A percentile compares a stretch with the other conserved stretches of the same genome.
Evolutionary conservation across 106 monocot species (phyloP).

Genomic region (Cymbidium sinense): DNA sequence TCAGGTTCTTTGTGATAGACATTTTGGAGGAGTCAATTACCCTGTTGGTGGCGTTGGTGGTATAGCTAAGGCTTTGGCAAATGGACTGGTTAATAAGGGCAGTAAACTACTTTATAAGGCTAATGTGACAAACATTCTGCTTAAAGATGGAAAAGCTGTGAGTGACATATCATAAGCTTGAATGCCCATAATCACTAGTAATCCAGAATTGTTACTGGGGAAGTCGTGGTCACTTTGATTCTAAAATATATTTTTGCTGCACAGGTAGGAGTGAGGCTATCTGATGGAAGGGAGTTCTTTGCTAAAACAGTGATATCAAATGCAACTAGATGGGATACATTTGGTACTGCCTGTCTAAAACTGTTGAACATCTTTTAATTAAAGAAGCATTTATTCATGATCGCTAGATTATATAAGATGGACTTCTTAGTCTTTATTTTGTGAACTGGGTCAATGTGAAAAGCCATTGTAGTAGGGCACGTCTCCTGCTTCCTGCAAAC

Average conservation of each 20-base stretch:
- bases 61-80: conserved; percentile 83
- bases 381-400: background rate
- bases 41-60: conserved; percentile 97
- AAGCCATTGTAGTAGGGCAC: background rate
- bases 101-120: conserved; percentile 81
- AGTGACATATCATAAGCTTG: conserved; percentile 25
- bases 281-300: conserved; percentile 89
- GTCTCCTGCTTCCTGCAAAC: background rate
- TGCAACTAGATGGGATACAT: conserved; percentile 99
- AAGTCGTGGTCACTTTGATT: background rate
- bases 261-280: conserved; percentile 85
- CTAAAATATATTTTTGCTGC: background rate
- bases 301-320: conserved; percentile 84
- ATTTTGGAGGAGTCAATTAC: conserved; percentile 97
- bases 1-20: conserved; percentile 95
- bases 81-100: conserved; percentile 71
- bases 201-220: background rate
- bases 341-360: conserved; percentile 44
- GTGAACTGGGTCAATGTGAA: no score
- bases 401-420: background rate
- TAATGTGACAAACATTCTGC: conserved; percentile 65
- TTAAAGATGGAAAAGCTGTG: conserved; percentile 85
- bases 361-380: background rate
- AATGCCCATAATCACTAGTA: background rate
- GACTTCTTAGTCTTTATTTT: no score